Evolutionary conservation across 1,284 basidiomycete genomes (phyloP).

Genomic region (Rhodotorula sp.): DNA sequence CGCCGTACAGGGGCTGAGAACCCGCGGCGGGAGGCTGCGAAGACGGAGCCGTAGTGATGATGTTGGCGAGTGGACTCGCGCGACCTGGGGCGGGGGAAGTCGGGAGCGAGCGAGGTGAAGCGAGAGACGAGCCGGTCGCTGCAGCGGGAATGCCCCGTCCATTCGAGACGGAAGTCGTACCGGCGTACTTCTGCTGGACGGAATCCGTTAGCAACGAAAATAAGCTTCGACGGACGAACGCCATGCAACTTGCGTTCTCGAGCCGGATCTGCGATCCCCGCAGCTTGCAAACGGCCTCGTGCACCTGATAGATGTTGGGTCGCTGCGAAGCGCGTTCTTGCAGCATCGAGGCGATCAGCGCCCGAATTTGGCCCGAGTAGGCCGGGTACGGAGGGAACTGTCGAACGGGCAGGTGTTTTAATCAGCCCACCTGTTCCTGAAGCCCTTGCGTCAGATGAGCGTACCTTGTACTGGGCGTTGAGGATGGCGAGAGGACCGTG

Average conservation of each 20-base stretch:
- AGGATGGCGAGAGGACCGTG: constrained; percentile 94
- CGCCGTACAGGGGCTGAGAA: constrained; percentile 13
- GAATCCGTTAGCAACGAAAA: too few species aligned
- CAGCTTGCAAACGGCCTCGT: constrained; percentile 45
- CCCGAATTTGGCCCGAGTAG: constrained; percentile 82
- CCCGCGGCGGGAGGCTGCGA: background rate
- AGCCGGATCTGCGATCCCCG: constrained; percentile 41
- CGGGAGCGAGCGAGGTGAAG: constrained; percentile 8
- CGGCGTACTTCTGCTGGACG: constrained; percentile 33
- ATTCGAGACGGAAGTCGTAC: constrained; percentile 1
- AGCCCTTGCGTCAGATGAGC: constrained; percentile 20
- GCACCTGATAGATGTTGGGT: constrained; percentile 47
- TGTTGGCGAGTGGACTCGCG: background rate
- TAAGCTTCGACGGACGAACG: too few species aligned
- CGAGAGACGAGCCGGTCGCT: constrained; percentile 1
- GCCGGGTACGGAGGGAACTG: constrained; percentile 82
- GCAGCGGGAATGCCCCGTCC: background rate
- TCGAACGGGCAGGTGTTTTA: background rate
- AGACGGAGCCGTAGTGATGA: background rate
- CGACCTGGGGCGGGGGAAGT: background rate
- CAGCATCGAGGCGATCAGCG: constrained; percentile 65
- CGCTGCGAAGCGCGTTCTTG: constrained; percentile 41
- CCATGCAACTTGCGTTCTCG: constrained; percentile 30
- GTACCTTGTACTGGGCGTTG: constrained; percentile 82
- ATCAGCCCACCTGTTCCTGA: constrained; percentile 1